Evolutionary conservation across 1,284 basidiomycete genomes (phyloP), one percentile per base, ranked within the genome.

Genomic region (Fomitopsis pinicola): DNA sequence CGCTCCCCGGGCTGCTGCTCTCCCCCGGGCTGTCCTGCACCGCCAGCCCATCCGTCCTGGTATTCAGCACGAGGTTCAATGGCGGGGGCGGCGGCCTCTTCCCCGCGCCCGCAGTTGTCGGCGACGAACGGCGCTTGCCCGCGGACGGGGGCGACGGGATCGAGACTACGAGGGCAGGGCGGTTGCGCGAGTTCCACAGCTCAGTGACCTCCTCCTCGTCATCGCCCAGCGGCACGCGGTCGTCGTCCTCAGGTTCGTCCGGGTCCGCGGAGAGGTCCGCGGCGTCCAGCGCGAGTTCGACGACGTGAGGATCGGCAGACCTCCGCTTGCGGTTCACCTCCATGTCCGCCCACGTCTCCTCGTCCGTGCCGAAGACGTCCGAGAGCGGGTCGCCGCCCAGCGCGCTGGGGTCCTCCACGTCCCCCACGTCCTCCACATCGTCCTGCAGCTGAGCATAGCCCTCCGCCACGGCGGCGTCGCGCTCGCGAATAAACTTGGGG

Each of bases 291-390:
- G 84, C 81, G 10, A 89, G 76, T 28, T 83, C 73, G 42, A 83
- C 79, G 53, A 83, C 72, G 63, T 83, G 78, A 2, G 80, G 79
- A 68, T 81, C 77, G 52, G 66, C 57, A n/a, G 68, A 68, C 46
- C 69, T 73, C 35, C 55, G 67, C 63, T 71, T 70, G 46, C 61
- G 63, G 48, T 58, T 69, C 72, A 67, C 71, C 58, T 76, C 83
- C 55, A 88, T 77, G 58, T 82, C 82, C 61, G 77, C 76, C 86
- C 87, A 88, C 3, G 82, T 80, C 65, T 87, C 82, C 63, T 76
- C 82, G 71, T 88, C 87, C 33, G 79, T 78, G 54, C 86, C 86
- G 67, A 81, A 82, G 22, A 82, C 75, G 64, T 83, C 82, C 26
- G 71, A 71, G 30, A 82, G 72, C 10, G 80, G 78, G 67, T 83